Conservation (phyloP, 2,329 filamentous ascomycete genomes). For the Diaporthe sp. region DNA sequence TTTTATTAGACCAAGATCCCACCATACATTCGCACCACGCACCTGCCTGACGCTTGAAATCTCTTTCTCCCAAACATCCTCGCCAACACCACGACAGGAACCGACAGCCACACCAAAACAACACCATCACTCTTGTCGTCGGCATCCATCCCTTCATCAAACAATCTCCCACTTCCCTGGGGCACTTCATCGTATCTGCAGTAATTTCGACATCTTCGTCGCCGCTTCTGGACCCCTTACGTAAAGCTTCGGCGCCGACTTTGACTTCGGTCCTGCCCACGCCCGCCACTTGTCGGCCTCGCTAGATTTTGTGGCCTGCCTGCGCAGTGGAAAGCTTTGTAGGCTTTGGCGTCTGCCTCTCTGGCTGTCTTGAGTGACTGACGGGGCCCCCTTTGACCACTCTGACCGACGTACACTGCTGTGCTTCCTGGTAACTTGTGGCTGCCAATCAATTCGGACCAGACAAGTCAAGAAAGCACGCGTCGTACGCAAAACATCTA, state of each 20-base stretch:
- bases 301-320: slow-evolving; percentile 23
- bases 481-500: slow-evolving; percentile 12
- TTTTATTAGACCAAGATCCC: slow-evolving; percentile 22
- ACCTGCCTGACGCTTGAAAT: slow-evolving; percentile 21
- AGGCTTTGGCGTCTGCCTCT: slow-evolving; percentile 32
- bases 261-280: slow-evolving; percentile 30
- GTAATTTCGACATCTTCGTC: slow-evolving; percentile 38
- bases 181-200: slow-evolving; percentile 26
- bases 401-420: slow-evolving; percentile 31
- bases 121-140: slow-evolving; percentile 23
- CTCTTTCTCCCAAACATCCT: slow-evolving; percentile 28
- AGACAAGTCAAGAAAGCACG: slow-evolving; percentile 5
- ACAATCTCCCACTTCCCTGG: slow-evolving; percentile 12
- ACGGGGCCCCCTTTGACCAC: slow-evolving; percentile 31
- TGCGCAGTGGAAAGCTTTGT: slow-evolving; percentile 32
- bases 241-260: slow-evolving; percentile 29
- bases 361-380: slow-evolving; percentile 25
- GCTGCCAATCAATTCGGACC: slow-evolving; percentile 10
- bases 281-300: slow-evolving; percentile 28
- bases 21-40: slow-evolving; percentile 1
- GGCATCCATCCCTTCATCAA: slow-evolving; percentile 28
- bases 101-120: slow-evolving; percentile 29
- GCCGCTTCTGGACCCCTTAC: slow-evolving; percentile 13
- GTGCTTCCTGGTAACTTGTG: slow-evolving; percentile 1
- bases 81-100: slow-evolving; percentile 13